Base-by-base conservation (phyloP, 176 grass and related monocot genomes). In the Avena atlantica region DNA sequence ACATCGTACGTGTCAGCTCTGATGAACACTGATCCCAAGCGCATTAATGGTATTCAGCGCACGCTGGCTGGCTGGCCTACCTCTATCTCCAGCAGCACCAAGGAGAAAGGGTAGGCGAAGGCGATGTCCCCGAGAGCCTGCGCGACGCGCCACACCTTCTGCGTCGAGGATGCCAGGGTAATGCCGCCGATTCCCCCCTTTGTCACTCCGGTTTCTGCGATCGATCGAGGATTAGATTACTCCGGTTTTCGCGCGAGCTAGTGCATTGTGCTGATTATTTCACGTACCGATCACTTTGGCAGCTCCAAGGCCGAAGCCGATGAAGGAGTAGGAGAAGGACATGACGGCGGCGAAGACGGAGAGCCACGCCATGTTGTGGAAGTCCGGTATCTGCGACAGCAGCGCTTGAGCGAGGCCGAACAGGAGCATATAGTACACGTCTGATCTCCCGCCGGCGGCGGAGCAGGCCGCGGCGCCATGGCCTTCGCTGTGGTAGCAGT, bases 41-140 rank as follows among this genome's bases (percentile, higher is more conserved):
- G 14, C 52, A 55, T 6, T 16, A 29, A 29, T 29, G 27, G 31
- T 3, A 34, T 34, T 34, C 31, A 34, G 31, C 31, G 14, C 52
- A 17, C 6, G 1, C 13, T 14, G 14, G 16, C 52, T 55, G 52
- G 16, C 52, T 55, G 52, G 4, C 52, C 52, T 55, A 55, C 52
- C 52, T 75, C 21, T 25, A 98, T 95, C 40, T 98, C 91, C 8
- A 98, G 88, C 68, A 98, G 86, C 78, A 95, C 88, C 47, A 93
- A 74, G n/a, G 95, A 84, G 88, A 84, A 98, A 3, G 95, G 95
- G 85, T 98, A 98, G 76, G 95, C 93, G 78, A 92, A 98, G 20
- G 90, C 79, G 40, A 98, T 93, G 86, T 98, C 95, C 53, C 95
- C 95, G 5, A 98, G 12, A 7, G 95, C 93, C 91, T 98, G 91